Percentiles rank a stretch among this genome's conserved stretches.
Evolutionary conservation across 2,329 filamentous ascomycete genomes (phyloP).

Genomic region (Sporothrix protearum): DNA sequence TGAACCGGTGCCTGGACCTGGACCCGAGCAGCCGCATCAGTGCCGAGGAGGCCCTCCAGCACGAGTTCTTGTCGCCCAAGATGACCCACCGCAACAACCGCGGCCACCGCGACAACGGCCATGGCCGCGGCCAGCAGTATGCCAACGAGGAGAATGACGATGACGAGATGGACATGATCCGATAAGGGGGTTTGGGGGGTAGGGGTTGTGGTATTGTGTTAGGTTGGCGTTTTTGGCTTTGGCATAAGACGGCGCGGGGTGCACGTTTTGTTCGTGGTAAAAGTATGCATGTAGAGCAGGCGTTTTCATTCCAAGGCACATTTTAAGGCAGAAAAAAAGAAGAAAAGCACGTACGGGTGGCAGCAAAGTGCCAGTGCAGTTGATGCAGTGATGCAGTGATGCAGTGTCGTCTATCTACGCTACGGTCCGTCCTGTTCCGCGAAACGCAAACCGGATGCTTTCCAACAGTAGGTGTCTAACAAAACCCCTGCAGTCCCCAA

Average conservation of each 20-base stretch:
- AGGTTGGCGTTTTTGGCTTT: not conserved
- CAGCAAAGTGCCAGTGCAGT: not conserved
- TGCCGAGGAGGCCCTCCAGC: conserved; percentile 67
- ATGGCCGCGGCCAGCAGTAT: conserved; percentile 6
- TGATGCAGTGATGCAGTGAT: not conserved
- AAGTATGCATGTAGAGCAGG: not conserved
- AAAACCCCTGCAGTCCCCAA: too few species aligned
- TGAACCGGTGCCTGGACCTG: conserved; percentile 69
- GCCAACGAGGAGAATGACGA: conserved; percentile 44
- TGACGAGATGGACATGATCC: conserved; percentile 54
- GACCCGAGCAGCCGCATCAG: conserved; percentile 72
- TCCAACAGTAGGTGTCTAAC: too few species aligned
- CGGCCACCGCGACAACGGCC: not conserved
- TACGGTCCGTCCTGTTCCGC: too few species aligned
- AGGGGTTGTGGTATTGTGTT: not conserved
- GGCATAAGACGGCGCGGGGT: not conserved
- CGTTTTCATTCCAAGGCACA: not conserved
- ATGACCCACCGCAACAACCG: not conserved
- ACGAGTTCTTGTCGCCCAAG: conserved; percentile 59
- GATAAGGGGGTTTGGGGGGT: too few species aligned
- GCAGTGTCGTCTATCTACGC: too few species aligned
- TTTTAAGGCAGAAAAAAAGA: too few species aligned
- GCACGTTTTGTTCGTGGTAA: not conserved
- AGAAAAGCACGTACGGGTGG: not conserved
- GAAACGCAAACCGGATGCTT: too few species aligned